Evolutionary conservation across 2,329 filamentous ascomycete genomes (phyloP), one percentile per base, ranked within the genome.

Genomic region (Ophiostoma fasciatum): DNA sequence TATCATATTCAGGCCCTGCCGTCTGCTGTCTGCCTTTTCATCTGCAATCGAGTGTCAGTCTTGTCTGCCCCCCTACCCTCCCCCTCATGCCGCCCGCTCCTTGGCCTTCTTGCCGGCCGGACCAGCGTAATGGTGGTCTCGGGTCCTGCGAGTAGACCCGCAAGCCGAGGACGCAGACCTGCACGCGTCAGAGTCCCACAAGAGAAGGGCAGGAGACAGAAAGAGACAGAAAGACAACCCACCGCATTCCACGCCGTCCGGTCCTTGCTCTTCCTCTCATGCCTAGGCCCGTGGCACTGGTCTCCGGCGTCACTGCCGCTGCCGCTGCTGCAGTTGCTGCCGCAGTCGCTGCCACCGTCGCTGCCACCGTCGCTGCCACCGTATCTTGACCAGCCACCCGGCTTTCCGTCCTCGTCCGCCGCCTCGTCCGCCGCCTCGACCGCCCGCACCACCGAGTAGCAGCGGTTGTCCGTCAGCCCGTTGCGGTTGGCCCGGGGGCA

Each of bases 391-490:
- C 18, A 66, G 50, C 9, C 60, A n/a, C n/a, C n/a, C n/a, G 50
- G 13, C 60, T 44, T 27, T 50, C 31, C 8, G 13, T 53, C 4
- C n/a, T n/a, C n/a, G n/a, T 49, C 49, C 0, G 58, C 60, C 7
- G 62, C 51, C 23, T 65, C 57, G 18, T 55, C 55, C 3, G 58
- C 51, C 13, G 58, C 57, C 42, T 63, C 66, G 28, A 60, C 55
- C 0, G 63, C 61, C 31, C 60, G 57, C 2, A 70, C 55, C 10
- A 71, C 58, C 0, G 64, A 66, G 45, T 71, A 71, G 2, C 65
- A 66, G 47, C 70, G 67, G 3, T 56, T 53, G 4, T 61, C 12
- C 22, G n/a, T 18, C 21, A 12, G 7, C 5, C 28, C 28, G 31
- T 12, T 29, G 28, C 28, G 8, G 28, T 29, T 29, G 15, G 12